phyloP scores from a whole-genome alignment of 768 basidiomycete genomes.

The Tylopilus plumbeoviolaceoides region DNA sequence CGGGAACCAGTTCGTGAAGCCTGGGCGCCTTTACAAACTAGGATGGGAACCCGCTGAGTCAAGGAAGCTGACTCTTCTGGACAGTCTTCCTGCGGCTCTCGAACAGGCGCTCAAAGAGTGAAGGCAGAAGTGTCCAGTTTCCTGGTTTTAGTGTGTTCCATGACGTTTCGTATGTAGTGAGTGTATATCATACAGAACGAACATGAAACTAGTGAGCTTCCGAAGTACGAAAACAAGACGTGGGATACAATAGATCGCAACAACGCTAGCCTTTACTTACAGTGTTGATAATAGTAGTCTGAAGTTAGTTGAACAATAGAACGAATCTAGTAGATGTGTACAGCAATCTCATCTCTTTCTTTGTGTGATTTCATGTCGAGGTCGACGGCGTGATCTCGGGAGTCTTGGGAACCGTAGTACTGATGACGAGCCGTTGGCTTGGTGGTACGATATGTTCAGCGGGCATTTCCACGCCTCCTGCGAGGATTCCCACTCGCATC shows the following conservation, averaged over 20 bases:
- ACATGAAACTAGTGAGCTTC: background rate
- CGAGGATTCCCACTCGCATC: conserved; percentile 70
- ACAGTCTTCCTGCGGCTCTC: conserved; percentile 31
- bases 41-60: conserved; percentile 38
- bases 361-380: background rate
- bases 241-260: conserved; percentile 7
- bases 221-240: background rate
- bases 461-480: conserved; percentile 57
- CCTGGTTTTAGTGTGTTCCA: background rate
- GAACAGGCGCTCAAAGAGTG: conserved; percentile 15
- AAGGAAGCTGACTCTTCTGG: conserved; percentile 24
- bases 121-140: background rate
- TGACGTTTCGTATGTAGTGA: background rate
- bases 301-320: conserved; percentile 4
- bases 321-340: conserved; percentile 11
- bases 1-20: conserved; percentile 34
- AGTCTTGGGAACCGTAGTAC: conserved; percentile 9
- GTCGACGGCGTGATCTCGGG: background rate
- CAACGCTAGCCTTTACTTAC: conserved; percentile 6
- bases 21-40: conserved; percentile 34
- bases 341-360: background rate
- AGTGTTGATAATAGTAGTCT: conserved; percentile 2
- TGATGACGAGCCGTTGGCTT: conserved; percentile 37
- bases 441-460: conserved; percentile 43
- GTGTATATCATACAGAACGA: conserved; percentile 7